A percentile compares a stretch with the other conserved stretches of the same genome.
These are phyloP conservation scores for Hypoxylon sp. DNA, from an alignment of 2,329 filamentous ascomycete species.

Conservation along the genomic window DNA sequence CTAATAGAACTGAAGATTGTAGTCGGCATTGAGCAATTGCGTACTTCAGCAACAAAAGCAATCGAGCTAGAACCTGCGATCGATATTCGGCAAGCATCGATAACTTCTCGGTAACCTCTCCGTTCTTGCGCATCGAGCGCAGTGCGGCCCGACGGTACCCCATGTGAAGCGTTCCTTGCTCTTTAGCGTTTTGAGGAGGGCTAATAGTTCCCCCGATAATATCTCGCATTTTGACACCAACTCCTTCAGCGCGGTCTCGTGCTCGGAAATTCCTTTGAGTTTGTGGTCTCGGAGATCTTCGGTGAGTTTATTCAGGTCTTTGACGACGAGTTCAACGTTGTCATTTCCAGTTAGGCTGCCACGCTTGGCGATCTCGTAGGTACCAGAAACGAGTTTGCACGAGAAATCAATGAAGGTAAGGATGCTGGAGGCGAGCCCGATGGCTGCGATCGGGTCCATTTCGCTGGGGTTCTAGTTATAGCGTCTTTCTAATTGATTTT, in stretches of 20 bases:
- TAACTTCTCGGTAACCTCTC: not conserved
- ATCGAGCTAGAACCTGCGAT: constrained; percentile 4
- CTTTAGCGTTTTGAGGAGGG: constrained; percentile 10
- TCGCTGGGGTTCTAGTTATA: not conserved
- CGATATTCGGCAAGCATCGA: constrained; percentile 18
- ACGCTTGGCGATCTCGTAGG: constrained; percentile 5
- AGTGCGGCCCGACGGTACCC: not conserved
- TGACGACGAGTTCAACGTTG: not conserved
- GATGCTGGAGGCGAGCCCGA: constrained; percentile 54
- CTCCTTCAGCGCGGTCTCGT: constrained; percentile 8
- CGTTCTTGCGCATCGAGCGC: constrained; percentile 14
- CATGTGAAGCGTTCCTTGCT: not conserved
- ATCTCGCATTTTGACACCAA: constrained; percentile 7
- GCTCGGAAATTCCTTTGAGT: constrained; percentile 1
- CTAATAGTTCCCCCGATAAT: not conserved
- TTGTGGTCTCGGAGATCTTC: not conserved
- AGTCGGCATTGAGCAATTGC: not conserved
- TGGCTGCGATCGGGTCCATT: constrained; percentile 54
- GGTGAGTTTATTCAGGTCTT: not conserved
- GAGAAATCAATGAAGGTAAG: constrained; percentile 27
- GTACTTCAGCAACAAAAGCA: constrained; percentile 17
- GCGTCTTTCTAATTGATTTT: no score
- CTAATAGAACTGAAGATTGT: not conserved
- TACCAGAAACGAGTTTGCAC: constrained; percentile 12
- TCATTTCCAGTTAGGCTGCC: constrained; percentile 13